A percentile compares a stretch with the other conserved stretches of the same genome.
These are phyloP conservation scores for Pyrenopolyporus hunteri DNA, from an alignment of 495 filamentous ascomycete species.

Conservation along the genomic window DNA sequence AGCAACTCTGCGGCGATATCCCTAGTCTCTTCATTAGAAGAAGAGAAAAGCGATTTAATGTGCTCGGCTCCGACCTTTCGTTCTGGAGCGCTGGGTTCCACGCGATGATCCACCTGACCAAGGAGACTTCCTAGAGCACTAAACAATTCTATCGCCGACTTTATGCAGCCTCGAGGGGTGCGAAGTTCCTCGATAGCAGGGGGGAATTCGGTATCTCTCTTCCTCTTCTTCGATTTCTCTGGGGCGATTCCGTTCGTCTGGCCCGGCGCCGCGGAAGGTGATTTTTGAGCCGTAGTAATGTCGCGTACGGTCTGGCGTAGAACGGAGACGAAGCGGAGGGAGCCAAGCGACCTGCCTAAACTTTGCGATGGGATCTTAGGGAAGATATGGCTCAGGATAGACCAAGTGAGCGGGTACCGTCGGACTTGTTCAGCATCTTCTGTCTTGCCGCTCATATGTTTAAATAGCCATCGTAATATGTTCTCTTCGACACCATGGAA, in stretches of 20 bases:
- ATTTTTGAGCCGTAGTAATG: slow-evolving; percentile 40
- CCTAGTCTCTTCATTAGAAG: slow-evolving; percentile 47
- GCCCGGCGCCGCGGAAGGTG: background rate
- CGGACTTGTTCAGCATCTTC: slow-evolving; percentile 51
- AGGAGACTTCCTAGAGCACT: slow-evolving; percentile 46
- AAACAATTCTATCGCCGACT: slow-evolving; percentile 49
- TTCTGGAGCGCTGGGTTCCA: slow-evolving; percentile 23
- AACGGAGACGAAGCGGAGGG: slow-evolving; percentile 49
- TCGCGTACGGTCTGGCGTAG: slow-evolving; percentile 52
- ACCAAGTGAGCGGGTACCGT: slow-evolving; percentile 53
- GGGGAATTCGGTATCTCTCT: slow-evolving; percentile 35
- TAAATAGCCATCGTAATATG: slow-evolving; percentile 56
- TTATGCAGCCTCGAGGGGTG: slow-evolving; percentile 41
- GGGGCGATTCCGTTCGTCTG: slow-evolving; percentile 11
- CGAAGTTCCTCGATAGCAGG: slow-evolving; percentile 45
- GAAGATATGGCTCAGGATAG: slow-evolving; percentile 49
- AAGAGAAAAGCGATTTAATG: slow-evolving; percentile 55
- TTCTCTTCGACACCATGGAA: slow-evolving; percentile 56
- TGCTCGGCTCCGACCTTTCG: slow-evolving; percentile 51
- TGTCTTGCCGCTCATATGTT: slow-evolving; percentile 52
- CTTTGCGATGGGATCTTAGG: slow-evolving; percentile 50
- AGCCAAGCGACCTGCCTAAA: slow-evolving; percentile 53
- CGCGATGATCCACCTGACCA: slow-evolving; percentile 18
- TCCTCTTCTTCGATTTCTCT: slow-evolving; percentile 46
- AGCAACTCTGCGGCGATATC: slow-evolving; percentile 47